Base-by-base conservation (phyloP, 352 stramenopile species). In the Pythium phragmiticola region DNA sequence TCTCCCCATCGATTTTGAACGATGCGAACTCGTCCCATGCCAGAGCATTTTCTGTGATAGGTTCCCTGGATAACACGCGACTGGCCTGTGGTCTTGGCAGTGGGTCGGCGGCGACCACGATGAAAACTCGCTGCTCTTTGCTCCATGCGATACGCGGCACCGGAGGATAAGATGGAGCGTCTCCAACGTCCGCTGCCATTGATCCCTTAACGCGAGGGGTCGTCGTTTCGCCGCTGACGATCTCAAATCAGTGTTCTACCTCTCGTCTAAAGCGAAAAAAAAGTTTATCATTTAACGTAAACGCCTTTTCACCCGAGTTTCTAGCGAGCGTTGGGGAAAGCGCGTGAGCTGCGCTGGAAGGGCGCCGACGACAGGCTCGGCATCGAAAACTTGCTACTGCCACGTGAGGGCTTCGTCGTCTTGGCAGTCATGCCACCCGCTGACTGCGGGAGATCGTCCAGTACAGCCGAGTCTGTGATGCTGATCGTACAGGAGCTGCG, bases 401-500 rank as follows among this genome's bases (percentile, higher is more conserved):
- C 41, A 26, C 16, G 34, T 28, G 58, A 48, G 21, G 19, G 12
- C 17, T 45, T 36, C 2, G 7, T 39, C 13, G 14, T 41, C 17
- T 45, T 36, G 4, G 7, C 17, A 9, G 21, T 41, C 4, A 12
- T 46, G 8, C 9, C 39, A 9, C 42, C 36, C 21, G 51, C 16
- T 39, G 34, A 6, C 11, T 48, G 39, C 28, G 61, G 8, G 26
- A 7, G 2, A 4, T 65, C 63, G 16, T 65, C 46, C 16, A 30
- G 14, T 17, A 53, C 49, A 16, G 56, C n/a, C 41, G 63, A 70
- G 30, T 71, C 65, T 3, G 57, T 71, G 7, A 66, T 45, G 12
- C 65, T 71, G 5, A 71, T 16, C n/a, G 65, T 71, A 6, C 64
- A 57, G 7, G 41, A 60, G 52, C 57, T 70, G 34, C 65, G 65